A percentile compares a stretch with the other conserved stretches of the same genome.
Evolutionary conservation across 345 rosid genomes (phyloP).

Genomic region (Trapa bicornis): DNA sequence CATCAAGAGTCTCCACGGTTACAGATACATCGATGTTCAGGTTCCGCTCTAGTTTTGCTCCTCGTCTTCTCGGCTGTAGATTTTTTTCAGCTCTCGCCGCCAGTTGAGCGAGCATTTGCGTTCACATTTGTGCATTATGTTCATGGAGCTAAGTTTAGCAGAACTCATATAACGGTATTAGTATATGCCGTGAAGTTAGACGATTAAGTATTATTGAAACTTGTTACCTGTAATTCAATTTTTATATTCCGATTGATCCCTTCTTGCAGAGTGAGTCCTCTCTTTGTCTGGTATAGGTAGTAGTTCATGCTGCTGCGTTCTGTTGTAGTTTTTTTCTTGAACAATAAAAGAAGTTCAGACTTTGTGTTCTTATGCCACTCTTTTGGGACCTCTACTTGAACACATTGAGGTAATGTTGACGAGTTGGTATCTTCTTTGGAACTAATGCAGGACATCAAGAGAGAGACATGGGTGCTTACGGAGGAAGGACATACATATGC

Average conservation of each 20-base stretch:
- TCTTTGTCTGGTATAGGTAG: not conserved
- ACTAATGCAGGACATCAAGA: conserved; percentile 48
- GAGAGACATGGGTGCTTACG: conserved; percentile 64
- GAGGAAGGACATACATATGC: conserved; percentile 73
- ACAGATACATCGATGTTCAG: conserved; percentile 56
- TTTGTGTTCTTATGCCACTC: not conserved
- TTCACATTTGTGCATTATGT: not conserved
- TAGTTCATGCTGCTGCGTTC: not conserved
- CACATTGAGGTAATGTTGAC: not conserved
- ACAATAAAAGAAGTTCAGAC: not conserved
- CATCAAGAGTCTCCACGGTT: conserved; percentile 77
- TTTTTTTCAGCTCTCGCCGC: too few relatives aligned
- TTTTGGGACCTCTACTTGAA: not conserved
- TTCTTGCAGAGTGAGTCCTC: not conserved
- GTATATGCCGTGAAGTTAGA: not conserved
- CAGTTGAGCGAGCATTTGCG: not conserved
- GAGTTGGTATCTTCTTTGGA: not conserved
- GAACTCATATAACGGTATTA: not conserved
- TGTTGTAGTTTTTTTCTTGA: not conserved
- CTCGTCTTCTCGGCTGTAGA: not conserved
- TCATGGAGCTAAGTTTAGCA: not conserved
- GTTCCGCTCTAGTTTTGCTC: conserved; percentile 15
- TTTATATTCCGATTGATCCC: not conserved
- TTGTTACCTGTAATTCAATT: not conserved
- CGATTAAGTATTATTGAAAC: not conserved